A percentile compares a stretch with the other conserved stretches of the same genome.
Evolutionary conservation across 2,329 filamentous ascomycete species (phyloP).

Genomic region (Talaromyces albobiverticillius): DNA sequence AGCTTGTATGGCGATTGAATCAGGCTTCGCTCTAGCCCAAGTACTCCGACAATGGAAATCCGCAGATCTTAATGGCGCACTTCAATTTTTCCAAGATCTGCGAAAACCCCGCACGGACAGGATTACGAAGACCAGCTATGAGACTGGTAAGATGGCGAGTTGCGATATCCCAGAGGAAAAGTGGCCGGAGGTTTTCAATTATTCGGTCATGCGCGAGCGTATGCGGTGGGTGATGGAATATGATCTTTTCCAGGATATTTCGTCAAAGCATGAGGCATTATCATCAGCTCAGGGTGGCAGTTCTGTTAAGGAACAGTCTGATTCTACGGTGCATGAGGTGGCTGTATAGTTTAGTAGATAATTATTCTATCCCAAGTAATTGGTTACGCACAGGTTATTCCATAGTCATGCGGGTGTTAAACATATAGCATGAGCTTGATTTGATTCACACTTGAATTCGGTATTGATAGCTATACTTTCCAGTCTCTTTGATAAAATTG

Average conservation of each 20-base stretch:
- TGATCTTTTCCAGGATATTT: constrained; percentile 22
- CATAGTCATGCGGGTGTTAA: no score
- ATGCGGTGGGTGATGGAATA: constrained; percentile 27
- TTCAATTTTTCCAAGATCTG: constrained; percentile 34
- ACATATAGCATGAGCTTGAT: no score
- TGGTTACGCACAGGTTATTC: no score
- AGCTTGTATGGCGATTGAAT: constrained; percentile 34
- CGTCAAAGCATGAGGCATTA: not conserved
- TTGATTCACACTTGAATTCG: no score
- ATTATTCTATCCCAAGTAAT: no score
- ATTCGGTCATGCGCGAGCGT: constrained; percentile 17
- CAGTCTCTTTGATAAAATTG: no score
- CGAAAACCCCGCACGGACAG: constrained; percentile 35
- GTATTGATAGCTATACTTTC: no score
- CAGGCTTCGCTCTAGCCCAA: constrained; percentile 30
- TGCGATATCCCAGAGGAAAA: constrained; percentile 22
- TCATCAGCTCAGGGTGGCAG: not conserved
- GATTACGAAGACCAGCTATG: constrained; percentile 26
- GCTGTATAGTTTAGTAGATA: no score
- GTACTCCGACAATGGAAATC: constrained; percentile 20
- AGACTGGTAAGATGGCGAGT: constrained; percentile 25
- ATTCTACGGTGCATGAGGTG: not conserved
- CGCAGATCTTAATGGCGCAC: constrained; percentile 25
- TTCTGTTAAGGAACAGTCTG: not conserved
- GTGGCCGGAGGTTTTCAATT: constrained; percentile 19